phyloP scores from a whole-genome alignment of 192 early-diverging fungal genomes.

The Rhizoclosmatium globosum region DNA sequence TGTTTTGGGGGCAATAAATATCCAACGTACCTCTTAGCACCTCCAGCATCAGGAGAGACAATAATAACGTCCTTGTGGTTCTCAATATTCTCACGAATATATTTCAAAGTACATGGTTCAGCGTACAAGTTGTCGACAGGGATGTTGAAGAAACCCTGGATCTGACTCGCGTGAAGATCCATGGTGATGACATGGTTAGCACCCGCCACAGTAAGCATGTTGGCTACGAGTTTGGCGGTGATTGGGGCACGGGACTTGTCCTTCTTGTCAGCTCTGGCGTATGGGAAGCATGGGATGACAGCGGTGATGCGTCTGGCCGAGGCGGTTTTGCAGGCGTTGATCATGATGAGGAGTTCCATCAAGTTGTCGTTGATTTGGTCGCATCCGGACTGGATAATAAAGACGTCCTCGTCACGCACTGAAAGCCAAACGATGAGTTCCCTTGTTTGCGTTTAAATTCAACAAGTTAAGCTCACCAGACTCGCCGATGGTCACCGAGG shows the following conservation, averaged over 20 bases:
- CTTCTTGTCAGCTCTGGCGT: constrained; percentile 88
- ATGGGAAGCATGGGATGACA: constrained; percentile 97
- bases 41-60: constrained; percentile 97
- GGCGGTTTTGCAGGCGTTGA: constrained; percentile 95
- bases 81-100: constrained; percentile 86
- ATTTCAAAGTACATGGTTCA: constrained; percentile 91
- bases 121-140: constrained; percentile 97
- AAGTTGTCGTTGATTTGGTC: constrained; percentile 97
- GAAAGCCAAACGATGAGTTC: neutral
- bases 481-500: constrained; percentile 90
- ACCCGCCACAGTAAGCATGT: constrained; percentile 95
- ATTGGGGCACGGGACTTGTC: constrained; percentile 93
- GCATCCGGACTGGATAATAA: constrained; percentile 96
- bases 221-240: constrained; percentile 94
- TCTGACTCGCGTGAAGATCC: constrained; percentile 96
- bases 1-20: neutral
- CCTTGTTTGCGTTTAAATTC: neutral
- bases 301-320: constrained; percentile 87
- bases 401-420: constrained; percentile 97
- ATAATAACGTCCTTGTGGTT: constrained; percentile 86
- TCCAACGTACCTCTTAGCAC: constrained; percentile 84
- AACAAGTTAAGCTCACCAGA: constrained; percentile 51
- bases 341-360: constrained; percentile 98
- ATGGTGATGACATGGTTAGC: constrained; percentile 97
- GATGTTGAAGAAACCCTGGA: constrained; percentile 97